These are phyloP conservation scores for Lophiotrema nucula DNA, from an alignment of 495 filamentous ascomycete species.

Conservation along the genomic window DNA sequence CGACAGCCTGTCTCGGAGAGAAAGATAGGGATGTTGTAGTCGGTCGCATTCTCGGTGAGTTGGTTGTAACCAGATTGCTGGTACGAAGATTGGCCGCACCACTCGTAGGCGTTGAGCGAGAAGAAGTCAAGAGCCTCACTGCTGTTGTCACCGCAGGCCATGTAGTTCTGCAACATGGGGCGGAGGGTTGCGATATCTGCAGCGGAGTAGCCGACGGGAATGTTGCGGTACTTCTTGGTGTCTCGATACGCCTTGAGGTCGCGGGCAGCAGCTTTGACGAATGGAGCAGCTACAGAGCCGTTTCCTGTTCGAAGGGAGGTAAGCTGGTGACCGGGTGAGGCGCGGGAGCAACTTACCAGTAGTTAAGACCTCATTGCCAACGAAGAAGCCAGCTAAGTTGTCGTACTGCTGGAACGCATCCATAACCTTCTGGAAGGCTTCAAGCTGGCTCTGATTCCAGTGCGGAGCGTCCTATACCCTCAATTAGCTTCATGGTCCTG, in stretches of 20 bases:
- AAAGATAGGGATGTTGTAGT: constrained; percentile 67
- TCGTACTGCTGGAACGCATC: constrained; percentile 76
- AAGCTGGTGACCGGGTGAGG: background rate
- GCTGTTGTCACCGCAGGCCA: constrained; percentile 68
- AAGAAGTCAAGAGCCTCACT: constrained; percentile 80
- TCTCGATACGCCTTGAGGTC: constrained; percentile 82
- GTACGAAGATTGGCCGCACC: constrained; percentile 71
- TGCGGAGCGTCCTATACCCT: constrained; percentile 50
- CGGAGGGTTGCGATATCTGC: constrained; percentile 79
- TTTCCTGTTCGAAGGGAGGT: constrained; percentile 42
- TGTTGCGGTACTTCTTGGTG: constrained; percentile 72
- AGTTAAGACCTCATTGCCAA: constrained; percentile 83
- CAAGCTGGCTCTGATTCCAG: constrained; percentile 70
- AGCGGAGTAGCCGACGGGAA: constrained; percentile 87
- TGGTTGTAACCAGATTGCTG: constrained; percentile 65
- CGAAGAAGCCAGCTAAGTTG: constrained; percentile 78
- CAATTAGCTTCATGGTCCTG: too few species aligned
- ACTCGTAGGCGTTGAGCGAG: constrained; percentile 82
- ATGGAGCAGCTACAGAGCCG: constrained; percentile 69
- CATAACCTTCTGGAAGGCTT: constrained; percentile 67
- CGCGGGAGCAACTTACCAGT: constrained; percentile 44
- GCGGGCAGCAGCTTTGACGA: constrained; percentile 74
- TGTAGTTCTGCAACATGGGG: constrained; percentile 85
- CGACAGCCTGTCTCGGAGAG: constrained; percentile 52
- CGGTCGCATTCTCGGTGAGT: constrained; percentile 58